Evolutionary conservation across 352 stramenopile species (phyloP), one percentile per base, ranked within the genome.

Genomic region (Phytopythium aichiense): DNA sequence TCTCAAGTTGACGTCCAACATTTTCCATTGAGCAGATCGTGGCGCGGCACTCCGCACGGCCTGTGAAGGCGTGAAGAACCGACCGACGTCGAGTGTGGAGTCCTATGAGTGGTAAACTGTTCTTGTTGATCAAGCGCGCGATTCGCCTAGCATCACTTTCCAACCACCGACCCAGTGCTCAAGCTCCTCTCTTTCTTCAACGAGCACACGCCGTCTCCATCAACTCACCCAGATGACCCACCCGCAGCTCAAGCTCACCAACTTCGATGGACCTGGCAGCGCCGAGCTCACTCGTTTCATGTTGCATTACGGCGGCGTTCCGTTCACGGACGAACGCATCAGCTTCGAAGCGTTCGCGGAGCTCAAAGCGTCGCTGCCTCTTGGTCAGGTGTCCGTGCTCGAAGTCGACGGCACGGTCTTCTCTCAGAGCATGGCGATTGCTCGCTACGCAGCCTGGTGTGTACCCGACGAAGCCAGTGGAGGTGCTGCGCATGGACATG

Each of bases 251-350:
- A 84, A 83, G 64, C 61, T 92, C 31, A 82, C 67, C 18, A 91
- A 91, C 73, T 89, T 91, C 51, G 61, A 87, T 50, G 25, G 63
- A 45, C 55, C 66, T 18, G 82, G 61, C 18, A 73, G 71, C 38
- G 84, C 54, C 6, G 82, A 92, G 69, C 42, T 82, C 23, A 23
- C 75, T 20, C 80, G 84, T 13, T 58, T 92, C 20, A 33, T 72
- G 45, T 68, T 86, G 62, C 45, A 59, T 25, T 82, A 73, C 59
- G 74, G 67, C n/a, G 54, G 45, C 40, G 30, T 88, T 38, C 18
- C 57, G 20, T 86, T 86, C 56, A 67, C 64, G 33, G 66, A 84
- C 48, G 33, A 72, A 2, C 71, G 73, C 20, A 51, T 87, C 30
- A 22, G 46, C 4, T 11, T 46, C 5, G 4, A 5, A 22, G 25